Percentiles rank a stretch among this genome's conserved stretches.
Evolutionary conservation across 73 alveolate species (phyloP).

Genomic region (Tetrahymena malaccensis): DNA sequence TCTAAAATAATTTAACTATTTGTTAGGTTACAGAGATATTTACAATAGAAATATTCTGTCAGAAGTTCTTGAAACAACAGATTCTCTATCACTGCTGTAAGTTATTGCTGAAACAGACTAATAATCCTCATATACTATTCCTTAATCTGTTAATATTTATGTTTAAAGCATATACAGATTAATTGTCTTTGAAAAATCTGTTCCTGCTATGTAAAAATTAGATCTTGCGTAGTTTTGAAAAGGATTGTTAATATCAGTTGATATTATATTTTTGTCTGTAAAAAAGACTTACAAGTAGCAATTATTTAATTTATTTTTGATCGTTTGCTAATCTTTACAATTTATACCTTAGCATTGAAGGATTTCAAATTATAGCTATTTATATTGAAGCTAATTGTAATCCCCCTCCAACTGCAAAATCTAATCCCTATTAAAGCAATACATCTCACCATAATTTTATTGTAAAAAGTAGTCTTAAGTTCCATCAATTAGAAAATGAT

Average conservation of each 20-base stretch:
- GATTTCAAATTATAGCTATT: background rate
- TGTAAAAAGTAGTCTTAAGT: too few species aligned
- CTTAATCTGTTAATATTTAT: background rate
- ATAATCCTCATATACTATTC: background rate
- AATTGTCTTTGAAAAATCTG: background rate
- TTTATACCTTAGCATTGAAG: background rate
- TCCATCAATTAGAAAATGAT: too few species aligned
- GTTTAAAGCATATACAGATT: background rate
- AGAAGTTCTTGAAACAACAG: background rate
- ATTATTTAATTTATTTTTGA: too few species aligned
- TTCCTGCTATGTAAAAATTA: background rate
- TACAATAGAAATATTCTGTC: background rate
- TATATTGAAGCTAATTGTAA: background rate
- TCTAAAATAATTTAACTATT: background rate
- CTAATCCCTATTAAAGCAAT: too few species aligned
- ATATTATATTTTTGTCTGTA: background rate
- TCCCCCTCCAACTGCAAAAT: background rate
- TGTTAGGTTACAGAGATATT: background rate
- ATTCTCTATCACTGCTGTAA: background rate
- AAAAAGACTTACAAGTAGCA: background rate
- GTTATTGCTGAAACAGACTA: background rate
- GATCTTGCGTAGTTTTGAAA: background rate
- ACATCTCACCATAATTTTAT: too few species aligned
- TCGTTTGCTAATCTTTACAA: background rate
- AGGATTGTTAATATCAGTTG: background rate